These are phyloP conservation scores for Zasmidium citrigriseum DNA, from an alignment of 2,329 filamentous ascomycete genomes.

Conservation along the genomic window DNA sequence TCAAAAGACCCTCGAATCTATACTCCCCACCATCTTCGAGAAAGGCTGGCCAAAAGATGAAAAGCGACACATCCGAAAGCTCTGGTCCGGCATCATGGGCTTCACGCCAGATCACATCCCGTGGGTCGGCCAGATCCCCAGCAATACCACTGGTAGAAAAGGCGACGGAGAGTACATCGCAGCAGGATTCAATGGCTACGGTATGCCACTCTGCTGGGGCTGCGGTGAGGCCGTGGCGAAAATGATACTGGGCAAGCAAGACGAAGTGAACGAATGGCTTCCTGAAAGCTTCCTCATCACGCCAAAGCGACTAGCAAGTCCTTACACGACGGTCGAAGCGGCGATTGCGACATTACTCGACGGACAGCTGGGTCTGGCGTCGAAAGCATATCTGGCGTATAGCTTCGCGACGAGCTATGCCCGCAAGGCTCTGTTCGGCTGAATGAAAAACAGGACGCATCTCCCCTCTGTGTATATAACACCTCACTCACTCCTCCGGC, in stretches of 20 bases:
- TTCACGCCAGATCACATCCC: conserved; percentile 20
- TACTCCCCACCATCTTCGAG: conserved; percentile 18
- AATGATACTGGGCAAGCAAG: conserved; percentile 19
- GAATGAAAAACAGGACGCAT: neutral
- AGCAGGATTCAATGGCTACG: conserved; percentile 25
- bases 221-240: conserved; percentile 25
- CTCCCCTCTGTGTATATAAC: too few species aligned
- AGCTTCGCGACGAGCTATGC: neutral
- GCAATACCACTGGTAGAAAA: conserved; percentile 3
- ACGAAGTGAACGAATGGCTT: conserved; percentile 17
- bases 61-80: conserved; percentile 11
- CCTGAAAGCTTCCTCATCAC: conserved; percentile 17
- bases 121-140: conserved; percentile 17
- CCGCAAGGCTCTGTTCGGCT: neutral
- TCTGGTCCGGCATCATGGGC: conserved; percentile 22
- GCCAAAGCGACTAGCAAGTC: conserved; percentile 12
- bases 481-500: neutral
- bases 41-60: conserved; percentile 14
- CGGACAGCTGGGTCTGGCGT: conserved; percentile 1
- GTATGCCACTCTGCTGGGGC: conserved; percentile 25
- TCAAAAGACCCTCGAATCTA: conserved; percentile 9
- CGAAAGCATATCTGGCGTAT: neutral
- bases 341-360: conserved; percentile 16
- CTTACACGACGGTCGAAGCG: conserved; percentile 15
- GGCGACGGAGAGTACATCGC: conserved; percentile 21